phyloP scores from a whole-genome alignment of 2,329 filamentous ascomycete genomes.

The Penicillium thymicola region DNA sequence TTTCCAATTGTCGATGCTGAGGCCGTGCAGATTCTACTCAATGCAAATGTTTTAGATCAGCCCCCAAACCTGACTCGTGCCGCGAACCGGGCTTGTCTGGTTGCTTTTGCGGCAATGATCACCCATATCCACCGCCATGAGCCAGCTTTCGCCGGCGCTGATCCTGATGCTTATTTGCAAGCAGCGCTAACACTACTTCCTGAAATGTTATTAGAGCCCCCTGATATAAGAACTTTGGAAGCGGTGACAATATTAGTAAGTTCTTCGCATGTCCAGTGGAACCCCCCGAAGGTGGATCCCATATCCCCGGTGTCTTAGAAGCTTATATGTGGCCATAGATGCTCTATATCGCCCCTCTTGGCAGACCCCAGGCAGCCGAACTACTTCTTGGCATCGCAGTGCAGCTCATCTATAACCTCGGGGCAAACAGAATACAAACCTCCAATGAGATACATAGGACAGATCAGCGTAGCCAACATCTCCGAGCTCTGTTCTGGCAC shows the following conservation, averaged over 20 bases:
- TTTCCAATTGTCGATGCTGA: slow-evolving; percentile 23
- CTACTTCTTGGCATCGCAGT: slow-evolving; percentile 21
- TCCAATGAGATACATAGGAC: not conserved
- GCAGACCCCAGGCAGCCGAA: slow-evolving; percentile 21
- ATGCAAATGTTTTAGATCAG: slow-evolving; percentile 12
- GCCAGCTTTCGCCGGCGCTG: slow-evolving; percentile 16
- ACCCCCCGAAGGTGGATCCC: not conserved
- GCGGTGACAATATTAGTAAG: slow-evolving; percentile 21
- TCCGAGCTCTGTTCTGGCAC: slow-evolving; percentile 26
- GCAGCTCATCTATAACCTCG: slow-evolving; percentile 22
- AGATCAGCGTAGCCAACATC: slow-evolving; percentile 14
- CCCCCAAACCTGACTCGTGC: slow-evolving; percentile 7
- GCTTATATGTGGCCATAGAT: slow-evolving; percentile 8
- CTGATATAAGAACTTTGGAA: slow-evolving; percentile 19
- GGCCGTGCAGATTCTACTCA: slow-evolving; percentile 14
- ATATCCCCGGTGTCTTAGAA: not conserved
- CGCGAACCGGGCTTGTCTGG: slow-evolving; percentile 18
- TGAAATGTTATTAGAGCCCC: slow-evolving; percentile 19
- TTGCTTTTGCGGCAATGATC: slow-evolving; percentile 25
- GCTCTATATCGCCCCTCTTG: slow-evolving; percentile 20
- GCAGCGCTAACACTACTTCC: slow-evolving; percentile 22
- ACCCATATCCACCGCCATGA: slow-evolving; percentile 24
- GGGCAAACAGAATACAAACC: slow-evolving; percentile 12
- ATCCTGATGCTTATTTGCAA: slow-evolving; percentile 24
- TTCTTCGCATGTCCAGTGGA: not conserved